phyloP scores from a whole-genome alignment of 2,329 filamentous ascomycete genomes.

The Aspergillus luchuensis region DNA sequence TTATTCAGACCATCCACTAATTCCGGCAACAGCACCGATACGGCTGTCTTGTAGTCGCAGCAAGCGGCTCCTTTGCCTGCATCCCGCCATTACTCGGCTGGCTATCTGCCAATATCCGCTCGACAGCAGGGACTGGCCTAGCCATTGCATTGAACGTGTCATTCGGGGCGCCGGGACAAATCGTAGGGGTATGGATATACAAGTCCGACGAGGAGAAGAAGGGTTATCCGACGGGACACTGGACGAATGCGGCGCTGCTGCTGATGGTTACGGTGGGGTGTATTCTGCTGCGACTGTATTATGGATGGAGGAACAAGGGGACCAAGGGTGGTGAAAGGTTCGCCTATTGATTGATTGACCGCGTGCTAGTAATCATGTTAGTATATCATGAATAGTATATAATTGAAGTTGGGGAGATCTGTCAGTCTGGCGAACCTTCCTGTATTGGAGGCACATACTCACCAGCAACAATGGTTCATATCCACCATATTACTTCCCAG shows the following conservation, averaged over 20 bases:
- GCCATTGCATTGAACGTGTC: constrained; percentile 72
- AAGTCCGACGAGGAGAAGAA: constrained; percentile 60
- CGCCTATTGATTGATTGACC: constrained; percentile 27
- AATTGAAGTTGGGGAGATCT: no score
- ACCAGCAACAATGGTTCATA: no score
- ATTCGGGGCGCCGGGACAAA: constrained; percentile 69
- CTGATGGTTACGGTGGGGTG: constrained; percentile 61
- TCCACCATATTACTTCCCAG: no score
- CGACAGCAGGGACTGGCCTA: constrained; percentile 65
- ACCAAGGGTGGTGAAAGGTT: constrained; percentile 26
- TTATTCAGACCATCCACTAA: background rate
- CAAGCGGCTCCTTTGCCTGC: constrained; percentile 67
- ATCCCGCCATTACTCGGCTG: constrained; percentile 72
- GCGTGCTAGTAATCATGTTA: no score
- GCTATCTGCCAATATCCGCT: constrained; percentile 68
- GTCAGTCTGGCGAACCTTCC: no score
- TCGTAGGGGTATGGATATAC: constrained; percentile 74
- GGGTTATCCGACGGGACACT: constrained; percentile 72
- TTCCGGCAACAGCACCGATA: constrained; percentile 54
- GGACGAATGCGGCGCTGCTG: constrained; percentile 64
- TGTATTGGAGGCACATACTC: no score
- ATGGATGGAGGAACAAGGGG: constrained; percentile 50
- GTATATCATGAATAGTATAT: no score
- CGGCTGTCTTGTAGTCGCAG: constrained; percentile 68
- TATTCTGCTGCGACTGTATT: constrained; percentile 58